Evolutionary conservation across 106 monocot species (phyloP), one percentile per base, ranked within the genome.

Genomic region (Acorus calamus): DNA sequence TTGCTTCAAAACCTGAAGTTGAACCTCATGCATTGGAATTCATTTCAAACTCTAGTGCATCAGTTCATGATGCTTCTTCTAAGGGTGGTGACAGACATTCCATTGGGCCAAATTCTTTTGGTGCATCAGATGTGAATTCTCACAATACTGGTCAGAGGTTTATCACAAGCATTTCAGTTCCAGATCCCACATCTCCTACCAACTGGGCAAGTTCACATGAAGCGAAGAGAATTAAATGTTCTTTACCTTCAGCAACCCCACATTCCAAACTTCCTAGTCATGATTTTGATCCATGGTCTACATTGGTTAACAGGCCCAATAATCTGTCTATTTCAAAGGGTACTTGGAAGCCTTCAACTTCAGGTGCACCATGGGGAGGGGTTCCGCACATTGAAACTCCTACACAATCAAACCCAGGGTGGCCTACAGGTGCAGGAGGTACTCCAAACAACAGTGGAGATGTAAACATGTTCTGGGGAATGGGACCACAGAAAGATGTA

Each of bases 181-280:
- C 57, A 52, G 71, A 68, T 5, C 66, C 45, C 47, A n/a, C 59
- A 5, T 49, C 65, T 49, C 56, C 56, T 54, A 14, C 47, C 49
- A 54, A 49, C 10, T 52, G 61, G 61, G 57, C 54, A 42, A 68
- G 42, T 14, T 65, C 49, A 13, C 64, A 61, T 7, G 76, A 65
- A n/a, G 8, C 55, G 42, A 51, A 8, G 7, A 53, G 53, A 9
- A 59, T 12, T 14, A 68, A 75, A 55, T 78, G 77, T 71, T 77
- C 87, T 14, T 57, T 84, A 60, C 83, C 80, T 52, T 88, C 87
- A 64, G 78, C 83, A 28, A 88, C 78, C 5, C 87, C 87, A 47
- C 42, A 57, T 44, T 8, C 67, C 6, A 55, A 66, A 42, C 60
- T 56, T 58, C 74, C 70, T 11, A 62, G 52, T 11, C 45, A 61